A percentile compares a stretch with the other conserved stretches of the same genome.
Evolutionary conservation across 2,329 filamentous ascomycete genomes (phyloP).

Genomic region (Ampelomyces quisqualis): DNA sequence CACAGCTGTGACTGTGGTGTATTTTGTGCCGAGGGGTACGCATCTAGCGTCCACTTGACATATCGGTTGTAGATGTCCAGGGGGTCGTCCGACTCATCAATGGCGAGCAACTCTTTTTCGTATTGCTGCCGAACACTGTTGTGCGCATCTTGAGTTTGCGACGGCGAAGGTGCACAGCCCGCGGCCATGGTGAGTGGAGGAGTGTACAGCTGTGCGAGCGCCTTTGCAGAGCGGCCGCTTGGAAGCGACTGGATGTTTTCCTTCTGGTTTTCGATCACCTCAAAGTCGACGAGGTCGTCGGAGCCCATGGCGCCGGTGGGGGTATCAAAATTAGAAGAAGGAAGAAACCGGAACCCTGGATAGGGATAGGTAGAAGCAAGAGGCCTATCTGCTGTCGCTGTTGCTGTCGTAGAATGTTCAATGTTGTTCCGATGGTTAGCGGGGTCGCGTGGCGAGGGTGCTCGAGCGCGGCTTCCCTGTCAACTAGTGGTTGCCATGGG

Average conservation of each 20-base stretch:
- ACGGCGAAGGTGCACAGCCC: constrained; percentile 54
- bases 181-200: constrained; percentile 55
- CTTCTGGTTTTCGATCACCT: constrained; percentile 93
- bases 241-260: constrained; percentile 96
- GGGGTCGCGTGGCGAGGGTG: constrained; percentile 20
- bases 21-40: constrained; percentile 91
- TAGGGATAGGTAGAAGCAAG: constrained; percentile 9
- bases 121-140: constrained; percentile 79
- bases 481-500: constrained; percentile 19
- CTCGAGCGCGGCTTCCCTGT: constrained; percentile 19
- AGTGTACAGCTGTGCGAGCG: constrained; percentile 80
- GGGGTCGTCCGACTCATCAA: constrained; percentile 89
- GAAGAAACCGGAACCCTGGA: constrained; percentile 11
- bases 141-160: constrained; percentile 74
- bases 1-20: constrained; percentile 89
- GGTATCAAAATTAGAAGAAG: constrained; percentile 27
- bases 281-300: constrained; percentile 64
- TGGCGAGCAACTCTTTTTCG: constrained; percentile 75
- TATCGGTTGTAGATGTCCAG: constrained; percentile 96
- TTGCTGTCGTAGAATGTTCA: too few species aligned
- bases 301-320: constrained; percentile 44
- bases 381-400: constrained; percentile 21
- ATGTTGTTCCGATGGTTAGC: constrained; percentile 15
- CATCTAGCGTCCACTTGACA: constrained; percentile 92
- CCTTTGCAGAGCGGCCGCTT: constrained; percentile 82